These are phyloP conservation scores for Penicillium sp. DNA, from an alignment of 2,329 filamentous ascomycete species.

Conservation along the genomic window DNA sequence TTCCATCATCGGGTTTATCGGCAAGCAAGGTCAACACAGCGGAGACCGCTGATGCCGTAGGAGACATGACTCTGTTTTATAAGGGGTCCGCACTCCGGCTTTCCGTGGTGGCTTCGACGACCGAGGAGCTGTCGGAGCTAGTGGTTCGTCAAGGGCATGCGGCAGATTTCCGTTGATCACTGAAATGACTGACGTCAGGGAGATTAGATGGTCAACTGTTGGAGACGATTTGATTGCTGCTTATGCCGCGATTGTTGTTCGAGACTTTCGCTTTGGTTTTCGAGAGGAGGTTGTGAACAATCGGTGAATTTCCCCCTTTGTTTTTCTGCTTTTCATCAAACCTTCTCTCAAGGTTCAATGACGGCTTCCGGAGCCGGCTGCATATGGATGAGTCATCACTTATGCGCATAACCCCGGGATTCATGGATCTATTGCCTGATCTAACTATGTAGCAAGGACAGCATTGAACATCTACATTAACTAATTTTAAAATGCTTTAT, in stretches of 20 bases:
- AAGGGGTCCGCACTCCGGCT: neutral
- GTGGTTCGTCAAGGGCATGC: slow-evolving; percentile 10
- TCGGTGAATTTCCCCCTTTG: slow-evolving; percentile 1
- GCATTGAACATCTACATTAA: neutral
- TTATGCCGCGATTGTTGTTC: neutral
- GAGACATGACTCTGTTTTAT: slow-evolving; percentile 28
- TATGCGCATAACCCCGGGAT: neutral
- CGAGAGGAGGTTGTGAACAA: neutral
- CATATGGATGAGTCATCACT: slow-evolving; percentile 3
- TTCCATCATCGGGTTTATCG: slow-evolving; percentile 19
- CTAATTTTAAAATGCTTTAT: neutral
- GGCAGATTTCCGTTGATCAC: slow-evolving; percentile 2
- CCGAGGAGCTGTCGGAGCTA: slow-evolving; percentile 11
- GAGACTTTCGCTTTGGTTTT: neutral
- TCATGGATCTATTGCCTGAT: neutral
- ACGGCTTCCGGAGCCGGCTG: neutral
- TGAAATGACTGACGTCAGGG: slow-evolving; percentile 31
- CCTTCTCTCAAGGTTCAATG: slow-evolving; percentile 2
- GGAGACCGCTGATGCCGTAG: slow-evolving; percentile 29
- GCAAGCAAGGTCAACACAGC: slow-evolving; percentile 23
- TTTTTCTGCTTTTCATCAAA: slow-evolving; percentile 5
- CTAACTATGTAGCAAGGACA: neutral
- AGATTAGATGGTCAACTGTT: neutral
- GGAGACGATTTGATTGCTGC: neutral
- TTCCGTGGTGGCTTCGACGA: slow-evolving; percentile 2